These are phyloP conservation scores for Yarrowia sp. DNA, from an alignment of 805 yeast genomes.

Conservation along the genomic window DNA sequence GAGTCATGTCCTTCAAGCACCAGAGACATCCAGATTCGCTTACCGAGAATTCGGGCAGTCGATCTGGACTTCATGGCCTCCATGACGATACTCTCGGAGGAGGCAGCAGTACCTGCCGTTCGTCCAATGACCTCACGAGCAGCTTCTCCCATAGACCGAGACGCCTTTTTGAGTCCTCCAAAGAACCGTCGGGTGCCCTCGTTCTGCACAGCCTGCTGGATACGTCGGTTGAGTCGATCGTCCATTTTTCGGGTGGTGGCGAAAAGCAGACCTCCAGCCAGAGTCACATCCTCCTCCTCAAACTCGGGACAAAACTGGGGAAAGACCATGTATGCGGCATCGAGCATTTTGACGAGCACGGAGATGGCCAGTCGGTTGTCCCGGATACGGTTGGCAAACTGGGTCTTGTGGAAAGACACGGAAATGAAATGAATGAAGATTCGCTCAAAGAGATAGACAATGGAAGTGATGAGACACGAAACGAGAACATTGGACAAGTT, in stretches of 20 bases:
- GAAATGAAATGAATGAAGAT: slow-evolving; percentile 42
- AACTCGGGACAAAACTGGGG: slow-evolving; percentile 41
- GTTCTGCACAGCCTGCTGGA: slow-evolving; percentile 34
- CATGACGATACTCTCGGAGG: slow-evolving; percentile 32
- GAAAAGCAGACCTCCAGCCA: slow-evolving; percentile 34
- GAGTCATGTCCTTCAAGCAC: slow-evolving; percentile 41
- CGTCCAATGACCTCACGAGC: slow-evolving; percentile 34
- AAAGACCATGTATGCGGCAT: slow-evolving; percentile 39
- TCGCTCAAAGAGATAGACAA: slow-evolving; percentile 41
- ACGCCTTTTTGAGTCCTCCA: slow-evolving; percentile 29
- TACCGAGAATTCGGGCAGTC: slow-evolving; percentile 38
- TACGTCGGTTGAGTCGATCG: slow-evolving; percentile 29
- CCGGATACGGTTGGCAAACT: slow-evolving; percentile 42
- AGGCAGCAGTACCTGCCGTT: slow-evolving; percentile 30
- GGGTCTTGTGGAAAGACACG: slow-evolving; percentile 43
- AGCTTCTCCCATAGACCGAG: slow-evolving; percentile 36
- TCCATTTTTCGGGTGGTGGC: slow-evolving; percentile 30
- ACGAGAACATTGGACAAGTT: slow-evolving; percentile 40
- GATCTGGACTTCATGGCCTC: slow-evolving; percentile 37
- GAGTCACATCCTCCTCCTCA: slow-evolving; percentile 39
- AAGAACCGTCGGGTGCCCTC: slow-evolving; percentile 22
- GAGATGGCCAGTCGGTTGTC: slow-evolving; percentile 39
- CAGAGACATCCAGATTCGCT: slow-evolving; percentile 44
- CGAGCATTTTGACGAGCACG: slow-evolving; percentile 37
- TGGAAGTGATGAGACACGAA: slow-evolving; percentile 40